Evolutionary conservation across 2,329 filamentous ascomycete species (phyloP).

Genomic region (Xylaria multiplex): DNA sequence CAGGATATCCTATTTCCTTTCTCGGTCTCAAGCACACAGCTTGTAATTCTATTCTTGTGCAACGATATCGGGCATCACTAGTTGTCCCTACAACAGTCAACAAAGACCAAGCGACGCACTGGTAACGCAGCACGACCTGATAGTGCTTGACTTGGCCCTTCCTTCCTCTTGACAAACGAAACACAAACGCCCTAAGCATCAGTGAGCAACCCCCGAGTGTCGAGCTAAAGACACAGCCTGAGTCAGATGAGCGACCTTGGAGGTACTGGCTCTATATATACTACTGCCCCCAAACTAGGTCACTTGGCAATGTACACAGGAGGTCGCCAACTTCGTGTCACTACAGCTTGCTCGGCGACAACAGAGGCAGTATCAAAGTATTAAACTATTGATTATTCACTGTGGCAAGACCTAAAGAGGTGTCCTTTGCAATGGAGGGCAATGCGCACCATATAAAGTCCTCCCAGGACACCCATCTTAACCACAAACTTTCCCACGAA

Average conservation of each 20-base stretch:
- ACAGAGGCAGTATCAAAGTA: not conserved
- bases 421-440: conserved; percentile 22
- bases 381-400: not conserved
- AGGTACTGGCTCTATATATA: not conserved
- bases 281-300: not conserved
- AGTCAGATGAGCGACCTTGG: not conserved
- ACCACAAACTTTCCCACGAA: conserved; percentile 11
- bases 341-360: not conserved
- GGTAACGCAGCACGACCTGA: not conserved
- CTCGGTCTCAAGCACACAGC: not conserved
- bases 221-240: not conserved
- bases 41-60: not conserved
- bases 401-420: not conserved
- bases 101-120: not conserved
- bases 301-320: not conserved
- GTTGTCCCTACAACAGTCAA: not conserved
- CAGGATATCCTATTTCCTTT: not conserved
- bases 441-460: conserved; percentile 1
- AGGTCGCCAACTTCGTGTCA: not conserved
- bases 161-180: not conserved
- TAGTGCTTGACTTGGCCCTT: not conserved
- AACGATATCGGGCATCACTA: not conserved
- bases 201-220: not conserved
- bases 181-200: not conserved
- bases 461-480: conserved; percentile 2